Evolutionary conservation across 441 rosid genomes (phyloP).

Genomic region (Adansonia gregorii): DNA sequence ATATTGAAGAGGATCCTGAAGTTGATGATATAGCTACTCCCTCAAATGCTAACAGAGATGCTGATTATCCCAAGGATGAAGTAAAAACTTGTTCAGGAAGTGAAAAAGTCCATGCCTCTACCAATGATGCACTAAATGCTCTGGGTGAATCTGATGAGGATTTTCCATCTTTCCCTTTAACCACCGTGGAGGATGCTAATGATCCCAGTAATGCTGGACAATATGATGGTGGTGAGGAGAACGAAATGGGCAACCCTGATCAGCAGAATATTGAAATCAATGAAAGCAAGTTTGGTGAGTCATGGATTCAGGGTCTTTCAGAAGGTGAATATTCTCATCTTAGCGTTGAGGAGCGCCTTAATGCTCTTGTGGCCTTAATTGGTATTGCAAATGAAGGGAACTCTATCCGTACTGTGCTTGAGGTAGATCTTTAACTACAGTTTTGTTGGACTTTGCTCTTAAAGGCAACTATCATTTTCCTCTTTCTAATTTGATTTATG

Average conservation of each 20-base stretch:
- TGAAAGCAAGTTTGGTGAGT: slow-evolving; percentile 75
- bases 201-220: slow-evolving; percentile 40
- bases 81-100: slow-evolving; percentile 47
- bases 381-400: slow-evolving; percentile 94
- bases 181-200: slow-evolving; percentile 44
- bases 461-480: slow-evolving; percentile 13
- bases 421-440: slow-evolving; percentile 55
- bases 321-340: slow-evolving; percentile 95
- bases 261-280: slow-evolving; percentile 66
- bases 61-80: slow-evolving; percentile 42
- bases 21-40: slow-evolving; percentile 77
- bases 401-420: slow-evolving; percentile 80
- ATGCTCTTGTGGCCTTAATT: slow-evolving; percentile 82
- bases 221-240: slow-evolving; percentile 40
- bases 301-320: slow-evolving; percentile 95
- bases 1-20: slow-evolving; percentile 91
- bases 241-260: slow-evolving; percentile 39
- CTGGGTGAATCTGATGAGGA: slow-evolving; percentile 43
- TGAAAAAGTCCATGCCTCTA: slow-evolving; percentile 44
- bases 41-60: slow-evolving; percentile 48
- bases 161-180: slow-evolving; percentile 42
- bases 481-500: slow-evolving; percentile 35
- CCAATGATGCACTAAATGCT: slow-evolving; percentile 38
- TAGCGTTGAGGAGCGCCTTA: slow-evolving; percentile 93
- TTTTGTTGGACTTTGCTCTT: slow-evolving; percentile 13